These are phyloP conservation scores for Aureococcus anophagefferens DNA, from an alignment of 108 stramenopile species.

Conservation along the genomic window DNA sequence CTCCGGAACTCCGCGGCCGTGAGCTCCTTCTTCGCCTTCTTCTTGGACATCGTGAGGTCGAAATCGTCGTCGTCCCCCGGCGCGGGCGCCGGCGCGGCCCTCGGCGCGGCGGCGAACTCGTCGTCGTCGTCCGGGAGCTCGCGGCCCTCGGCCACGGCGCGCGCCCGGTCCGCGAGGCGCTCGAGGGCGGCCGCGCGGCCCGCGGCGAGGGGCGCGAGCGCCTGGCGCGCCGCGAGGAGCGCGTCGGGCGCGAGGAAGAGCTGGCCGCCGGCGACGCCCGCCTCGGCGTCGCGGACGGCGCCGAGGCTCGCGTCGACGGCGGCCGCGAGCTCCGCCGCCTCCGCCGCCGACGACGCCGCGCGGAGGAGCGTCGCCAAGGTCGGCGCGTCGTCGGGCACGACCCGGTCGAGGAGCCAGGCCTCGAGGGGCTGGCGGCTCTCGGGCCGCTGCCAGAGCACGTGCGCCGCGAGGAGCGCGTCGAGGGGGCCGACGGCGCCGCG, in stretches of 20 bases:
- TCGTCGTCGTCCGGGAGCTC: too few species aligned
- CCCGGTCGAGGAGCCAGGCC: constrained; percentile 54
- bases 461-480: constrained; percentile 52
- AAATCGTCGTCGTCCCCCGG: too few species aligned
- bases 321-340: background rate
- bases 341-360: background rate
- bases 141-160: too few species aligned
- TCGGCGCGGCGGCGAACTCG: too few species aligned
- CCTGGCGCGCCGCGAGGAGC: background rate
- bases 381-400: constrained; percentile 33
- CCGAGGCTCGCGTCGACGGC: background rate
- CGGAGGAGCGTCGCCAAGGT: background rate
- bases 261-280: background rate
- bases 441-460: constrained; percentile 53
- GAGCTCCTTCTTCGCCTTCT: too few species aligned
- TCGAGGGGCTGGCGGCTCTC: constrained; percentile 37
- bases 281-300: background rate
- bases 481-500: constrained; percentile 45
- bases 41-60: too few species aligned
- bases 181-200: background rate
- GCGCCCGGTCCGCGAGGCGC: background rate
- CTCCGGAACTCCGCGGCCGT: too few species aligned
- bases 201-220: background rate
- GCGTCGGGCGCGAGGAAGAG: background rate
- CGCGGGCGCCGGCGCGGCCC: too few species aligned